These are phyloP conservation scores for Canna indica DNA, from an alignment of 176 grass and related monocot genomes.

Conservation along the genomic window DNA sequence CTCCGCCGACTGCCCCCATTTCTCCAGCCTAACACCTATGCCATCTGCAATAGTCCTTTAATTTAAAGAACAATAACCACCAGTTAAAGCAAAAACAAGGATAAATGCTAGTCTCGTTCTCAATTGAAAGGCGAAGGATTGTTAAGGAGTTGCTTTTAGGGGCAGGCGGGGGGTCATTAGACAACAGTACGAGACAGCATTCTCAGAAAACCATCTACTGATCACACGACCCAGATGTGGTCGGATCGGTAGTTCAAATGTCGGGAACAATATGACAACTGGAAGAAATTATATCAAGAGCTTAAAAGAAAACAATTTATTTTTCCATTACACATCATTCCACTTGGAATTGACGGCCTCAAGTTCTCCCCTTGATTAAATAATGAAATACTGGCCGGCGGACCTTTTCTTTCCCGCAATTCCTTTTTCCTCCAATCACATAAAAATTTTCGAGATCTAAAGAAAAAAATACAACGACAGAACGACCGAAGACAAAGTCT, in stretches of 20 bases:
- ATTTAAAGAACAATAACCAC: conserved; percentile 9
- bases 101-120: not conserved
- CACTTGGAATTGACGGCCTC: no score
- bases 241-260: conserved; percentile 43
- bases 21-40: conserved; percentile 15
- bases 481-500: no score
- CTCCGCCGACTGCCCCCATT: conserved; percentile 68
- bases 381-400: no score
- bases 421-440: no score
- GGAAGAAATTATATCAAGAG: not conserved
- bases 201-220: no score
- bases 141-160: conserved; percentile 37
- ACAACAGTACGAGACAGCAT: conserved; percentile 1
- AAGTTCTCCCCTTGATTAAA: no score
- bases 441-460: no score
- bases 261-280: conserved; percentile 25
- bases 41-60: conserved; percentile 26
- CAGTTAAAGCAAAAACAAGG: conserved; percentile 15
- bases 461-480: no score
- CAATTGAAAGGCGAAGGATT: conserved; percentile 6
- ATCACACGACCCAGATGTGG: no score
- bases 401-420: no score
- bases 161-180: conserved; percentile 37
- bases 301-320: no score
- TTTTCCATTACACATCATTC: no score